A percentile compares a stretch with the other conserved stretches of the same genome.
Evolutionary conservation across 2,329 filamentous ascomycete genomes (phyloP).

Genomic region (Xylaria sp.): DNA sequence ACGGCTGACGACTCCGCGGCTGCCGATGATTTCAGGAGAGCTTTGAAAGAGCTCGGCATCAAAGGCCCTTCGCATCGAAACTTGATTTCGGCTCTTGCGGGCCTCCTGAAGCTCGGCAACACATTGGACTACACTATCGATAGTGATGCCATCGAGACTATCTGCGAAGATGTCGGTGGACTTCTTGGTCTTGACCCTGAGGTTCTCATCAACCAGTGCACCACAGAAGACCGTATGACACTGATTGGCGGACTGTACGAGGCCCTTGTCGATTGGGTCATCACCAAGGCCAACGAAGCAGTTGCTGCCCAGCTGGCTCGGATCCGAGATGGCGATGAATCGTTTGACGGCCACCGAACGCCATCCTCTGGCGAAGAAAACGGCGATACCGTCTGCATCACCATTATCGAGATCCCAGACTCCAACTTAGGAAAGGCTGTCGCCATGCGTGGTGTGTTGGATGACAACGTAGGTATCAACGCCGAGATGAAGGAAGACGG

Average conservation of each 20-base stretch:
- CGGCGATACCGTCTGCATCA: slow-evolving; percentile 82
- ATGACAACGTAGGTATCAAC: slow-evolving; percentile 89
- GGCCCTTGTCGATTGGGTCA: slow-evolving; percentile 89
- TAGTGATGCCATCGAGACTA: slow-evolving; percentile 74
- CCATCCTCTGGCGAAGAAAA: slow-evolving; percentile 65
- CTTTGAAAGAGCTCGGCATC: slow-evolving; percentile 87
- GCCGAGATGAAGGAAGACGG: slow-evolving; percentile 96
- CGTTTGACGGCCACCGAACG: slow-evolving; percentile 59
- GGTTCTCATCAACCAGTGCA: slow-evolving; percentile 69
- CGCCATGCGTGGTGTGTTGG: slow-evolving; percentile 86
- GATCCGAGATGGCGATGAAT: slow-evolving; percentile 61
- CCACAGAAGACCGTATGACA: slow-evolving; percentile 75
- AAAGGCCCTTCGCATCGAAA: slow-evolving; percentile 78
- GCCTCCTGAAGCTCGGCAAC: slow-evolving; percentile 85
- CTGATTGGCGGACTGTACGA: slow-evolving; percentile 88
- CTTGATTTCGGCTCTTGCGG: slow-evolving; percentile 79
- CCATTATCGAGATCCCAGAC: slow-evolving; percentile 78
- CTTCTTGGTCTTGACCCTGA: slow-evolving; percentile 85
- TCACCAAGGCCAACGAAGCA: slow-evolving; percentile 78
- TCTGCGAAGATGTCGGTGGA: slow-evolving; percentile 84
- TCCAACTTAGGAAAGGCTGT: slow-evolving; percentile 78
- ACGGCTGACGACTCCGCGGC: slow-evolving; percentile 88
- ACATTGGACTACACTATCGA: slow-evolving; percentile 81
- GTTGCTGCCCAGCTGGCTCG: slow-evolving; percentile 70
- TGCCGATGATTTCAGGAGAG: slow-evolving; percentile 85